Conservation (phyloP, 2,329 filamentous ascomycete genomes). For the Beauveria sp. region DNA sequence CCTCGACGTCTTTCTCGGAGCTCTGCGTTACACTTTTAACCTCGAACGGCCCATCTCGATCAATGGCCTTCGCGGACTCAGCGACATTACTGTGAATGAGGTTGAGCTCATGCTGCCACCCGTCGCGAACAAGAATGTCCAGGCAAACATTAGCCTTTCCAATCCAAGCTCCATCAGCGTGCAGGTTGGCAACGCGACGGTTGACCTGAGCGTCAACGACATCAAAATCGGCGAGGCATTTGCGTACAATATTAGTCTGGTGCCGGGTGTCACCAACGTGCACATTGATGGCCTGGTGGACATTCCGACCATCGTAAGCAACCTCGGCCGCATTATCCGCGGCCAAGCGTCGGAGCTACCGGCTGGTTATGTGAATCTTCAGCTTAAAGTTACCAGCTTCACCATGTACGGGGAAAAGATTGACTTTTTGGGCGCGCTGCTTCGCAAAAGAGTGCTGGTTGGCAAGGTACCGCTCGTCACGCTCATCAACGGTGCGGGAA, state of each 20-base stretch:
- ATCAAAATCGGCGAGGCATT: not conserved
- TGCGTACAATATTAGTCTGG: not conserved
- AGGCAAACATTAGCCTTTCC: not conserved
- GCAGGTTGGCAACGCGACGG: constrained; percentile 3
- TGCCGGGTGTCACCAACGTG: not conserved
- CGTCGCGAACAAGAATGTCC: not conserved
- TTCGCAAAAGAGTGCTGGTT: not conserved
- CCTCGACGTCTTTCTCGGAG: constrained; percentile 3
- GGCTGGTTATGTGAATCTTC: not conserved
- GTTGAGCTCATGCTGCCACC: not conserved
- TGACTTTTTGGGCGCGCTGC: not conserved
- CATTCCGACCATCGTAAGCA: not conserved
- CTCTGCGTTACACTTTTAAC: not conserved
- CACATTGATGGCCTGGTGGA: not conserved
- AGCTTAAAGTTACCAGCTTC: not conserved
- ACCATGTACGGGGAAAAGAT: constrained; percentile 4
- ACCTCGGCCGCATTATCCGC: not conserved
- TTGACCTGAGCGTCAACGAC: not conserved
- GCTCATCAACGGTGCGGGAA: not conserved
- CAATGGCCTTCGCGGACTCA: constrained; percentile 1
- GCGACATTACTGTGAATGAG: not conserved
- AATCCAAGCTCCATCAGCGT: constrained; percentile 3
- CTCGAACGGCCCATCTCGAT: not conserved
- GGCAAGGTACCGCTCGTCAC: not conserved
- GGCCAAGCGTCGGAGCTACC: not conserved